phyloP scores from a whole-genome alignment of 2,329 filamentous ascomycete species.

The Paraphaeosphaeria sporulosa region DNA sequence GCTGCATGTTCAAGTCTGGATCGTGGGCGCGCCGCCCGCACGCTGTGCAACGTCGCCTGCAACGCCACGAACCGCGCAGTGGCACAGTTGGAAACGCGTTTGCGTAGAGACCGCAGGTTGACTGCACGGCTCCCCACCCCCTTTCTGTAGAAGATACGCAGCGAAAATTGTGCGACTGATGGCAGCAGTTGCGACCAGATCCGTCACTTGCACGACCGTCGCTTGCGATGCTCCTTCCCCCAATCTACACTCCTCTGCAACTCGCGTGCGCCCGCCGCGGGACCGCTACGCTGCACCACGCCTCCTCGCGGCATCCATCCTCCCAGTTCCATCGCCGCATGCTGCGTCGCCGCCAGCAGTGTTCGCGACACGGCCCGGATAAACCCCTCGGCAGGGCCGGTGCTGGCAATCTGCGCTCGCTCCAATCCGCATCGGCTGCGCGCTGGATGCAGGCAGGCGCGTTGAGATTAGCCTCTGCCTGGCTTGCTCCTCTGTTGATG shows the following conservation, averaged over 20 bases:
- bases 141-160: neutral
- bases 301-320: no score
- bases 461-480: neutral
- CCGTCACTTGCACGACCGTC: neutral
- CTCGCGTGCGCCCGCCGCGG: neutral
- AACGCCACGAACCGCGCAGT: neutral
- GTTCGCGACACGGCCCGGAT: conserved; percentile 2
- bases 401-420: neutral
- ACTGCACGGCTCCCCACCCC: neutral
- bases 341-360: no score
- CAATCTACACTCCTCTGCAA: neutral
- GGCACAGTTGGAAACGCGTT: neutral
- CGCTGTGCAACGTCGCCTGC: conserved; percentile 9
- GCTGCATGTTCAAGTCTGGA: neutral
- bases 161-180: neutral
- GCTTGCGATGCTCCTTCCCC: neutral
- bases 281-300: conserved; percentile 4
- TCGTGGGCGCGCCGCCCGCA: conserved; percentile 1
- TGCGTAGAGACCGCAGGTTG: neutral
- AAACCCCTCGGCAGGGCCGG: neutral
- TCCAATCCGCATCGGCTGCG: neutral
- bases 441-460: no score
- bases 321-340: no score
- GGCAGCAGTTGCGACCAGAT: neutral
- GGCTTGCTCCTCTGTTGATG: no score